phyloP scores from a whole-genome alignment of 352 stramenopile species.

The Phytophthora pseudosyringae region DNA sequence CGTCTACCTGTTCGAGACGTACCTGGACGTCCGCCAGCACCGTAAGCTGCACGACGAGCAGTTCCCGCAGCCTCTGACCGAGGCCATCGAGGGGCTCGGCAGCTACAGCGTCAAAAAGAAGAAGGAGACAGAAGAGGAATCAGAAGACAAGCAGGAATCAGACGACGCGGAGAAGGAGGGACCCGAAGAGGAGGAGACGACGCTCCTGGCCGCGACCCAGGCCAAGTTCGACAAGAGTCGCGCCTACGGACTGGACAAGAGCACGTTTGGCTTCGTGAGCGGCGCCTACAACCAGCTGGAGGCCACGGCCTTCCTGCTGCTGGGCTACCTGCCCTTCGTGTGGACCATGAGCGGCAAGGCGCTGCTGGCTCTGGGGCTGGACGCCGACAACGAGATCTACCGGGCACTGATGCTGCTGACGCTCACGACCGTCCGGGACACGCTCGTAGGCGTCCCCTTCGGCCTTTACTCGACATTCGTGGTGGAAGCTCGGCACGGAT shows the following conservation, averaged over 20 bases:
- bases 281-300: slow-evolving; percentile 89
- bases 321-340: slow-evolving; percentile 94
- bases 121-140: slow-evolving; percentile 1
- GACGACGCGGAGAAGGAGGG: slow-evolving; percentile 25
- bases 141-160: slow-evolving; percentile 11
- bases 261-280: slow-evolving; percentile 93
- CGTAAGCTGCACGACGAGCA: slow-evolving; percentile 83
- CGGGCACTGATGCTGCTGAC: slow-evolving; percentile 74
- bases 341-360: slow-evolving; percentile 88
- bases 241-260: slow-evolving; percentile 97
- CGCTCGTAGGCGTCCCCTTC: slow-evolving; percentile 69
- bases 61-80: slow-evolving; percentile 62
- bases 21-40: slow-evolving; percentile 93
- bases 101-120: slow-evolving; percentile 42
- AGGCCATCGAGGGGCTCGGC: slow-evolving; percentile 59
- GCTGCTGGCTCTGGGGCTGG: slow-evolving; percentile 61
- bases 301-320: slow-evolving; percentile 85
- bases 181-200: slow-evolving; percentile 31
- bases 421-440: slow-evolving; percentile 71
- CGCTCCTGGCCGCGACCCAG: slow-evolving; percentile 87
- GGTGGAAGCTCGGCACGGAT: slow-evolving; percentile 96
- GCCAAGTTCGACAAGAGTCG: slow-evolving; percentile 94
- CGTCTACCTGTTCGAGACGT: slow-evolving; percentile 94
- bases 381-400: slow-evolving; percentile 86
- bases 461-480: slow-evolving; percentile 96